Evolutionary conservation across 352 stramenopile species (phyloP), one percentile per base, ranked within the genome.

Genomic region (Pythium graminicola): DNA sequence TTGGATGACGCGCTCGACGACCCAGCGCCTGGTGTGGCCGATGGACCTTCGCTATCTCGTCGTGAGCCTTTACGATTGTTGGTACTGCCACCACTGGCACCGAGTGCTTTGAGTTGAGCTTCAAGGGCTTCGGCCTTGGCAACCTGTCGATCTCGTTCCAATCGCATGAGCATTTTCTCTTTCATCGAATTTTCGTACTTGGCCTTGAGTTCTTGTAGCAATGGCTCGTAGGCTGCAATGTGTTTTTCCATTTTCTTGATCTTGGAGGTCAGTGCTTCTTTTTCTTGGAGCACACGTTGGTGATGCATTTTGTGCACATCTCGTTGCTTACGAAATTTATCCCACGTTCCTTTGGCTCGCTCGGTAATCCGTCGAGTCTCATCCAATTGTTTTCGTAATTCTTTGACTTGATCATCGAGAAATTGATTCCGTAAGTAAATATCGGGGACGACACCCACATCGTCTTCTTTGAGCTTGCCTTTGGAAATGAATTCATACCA

Each of bases 271-370:
- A 98, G 67, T n/a, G 87, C 86, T 17, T 95, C 85, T 62, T 98
- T 98, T 59, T 98, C 93, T 68, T 98, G 90, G 20, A 97, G 68
- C 32, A 98, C 93, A 35, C 89, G 83, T 68, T 97, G 85, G 76
- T 98, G 93, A 60, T 98, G 86, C 85, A 97, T 97, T 59, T 96
- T 93, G 72, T 98, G 92, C 43, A 96, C 93, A 65, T 98, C 91
- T 1, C 92, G 82, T 60, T 98, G 88, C 35, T 96, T 91, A 17
- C 89, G 85, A 62, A 98, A 98, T 62, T 97, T 97, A 72, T 97
- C 93, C 89, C 92, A 98, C 32, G 93, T 98, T 51, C 79, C 81
- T 43, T 91, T 88, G 1, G 90, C 93, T 43, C 90, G 92, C 42
- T 85, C 78, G 0, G 93, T 93, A 55, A 98, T 87, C 46, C 81